phyloP scores from a whole-genome alignment of 345 rosid species.

The Salix purpurea region DNA sequence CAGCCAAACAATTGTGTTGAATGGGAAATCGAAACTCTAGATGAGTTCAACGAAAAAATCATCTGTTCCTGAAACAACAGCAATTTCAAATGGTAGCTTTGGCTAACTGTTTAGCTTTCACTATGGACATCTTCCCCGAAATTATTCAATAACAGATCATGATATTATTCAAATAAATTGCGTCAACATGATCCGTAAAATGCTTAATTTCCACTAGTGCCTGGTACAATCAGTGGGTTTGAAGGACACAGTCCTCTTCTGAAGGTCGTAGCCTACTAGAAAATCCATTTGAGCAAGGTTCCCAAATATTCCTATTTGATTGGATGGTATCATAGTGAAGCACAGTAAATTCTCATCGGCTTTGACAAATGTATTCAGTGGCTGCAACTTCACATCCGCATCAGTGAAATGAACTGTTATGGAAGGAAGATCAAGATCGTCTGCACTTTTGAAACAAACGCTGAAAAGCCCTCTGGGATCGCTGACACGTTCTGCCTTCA shows the following conservation, averaged over 20 bases:
- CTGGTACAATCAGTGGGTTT: conserved; percentile 39
- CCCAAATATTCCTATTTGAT: conserved; percentile 32
- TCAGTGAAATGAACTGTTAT: conserved; percentile 46
- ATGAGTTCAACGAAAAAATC: not conserved
- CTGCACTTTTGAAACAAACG: conserved; percentile 23
- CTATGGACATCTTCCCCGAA: too few relatives aligned
- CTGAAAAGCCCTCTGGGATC: conserved; percentile 32
- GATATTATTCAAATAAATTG: too few relatives aligned
- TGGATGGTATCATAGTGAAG: conserved; percentile 28
- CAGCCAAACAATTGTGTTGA: too few relatives aligned
- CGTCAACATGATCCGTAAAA: too few relatives aligned
- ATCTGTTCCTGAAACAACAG: not conserved
- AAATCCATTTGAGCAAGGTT: conserved; percentile 41
- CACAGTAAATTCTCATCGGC: conserved; percentile 30
- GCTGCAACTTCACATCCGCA: conserved; percentile 47
- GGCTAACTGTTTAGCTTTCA: not conserved
- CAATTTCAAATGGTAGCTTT: not conserved
- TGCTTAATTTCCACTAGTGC: not conserved
- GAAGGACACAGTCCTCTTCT: conserved; percentile 35
- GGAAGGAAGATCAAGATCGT: conserved; percentile 27
- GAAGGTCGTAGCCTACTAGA: conserved; percentile 42
- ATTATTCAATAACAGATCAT: too few relatives aligned
- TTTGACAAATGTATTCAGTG: conserved; percentile 28
- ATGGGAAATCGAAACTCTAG: not conserved
- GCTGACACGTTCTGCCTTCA: conserved; percentile 28